Percentiles rank a stretch among this genome's conserved stretches.
Evolutionary conservation across 345 rosid genomes (phyloP).

Genomic region (Odontarrhena argentea): DNA sequence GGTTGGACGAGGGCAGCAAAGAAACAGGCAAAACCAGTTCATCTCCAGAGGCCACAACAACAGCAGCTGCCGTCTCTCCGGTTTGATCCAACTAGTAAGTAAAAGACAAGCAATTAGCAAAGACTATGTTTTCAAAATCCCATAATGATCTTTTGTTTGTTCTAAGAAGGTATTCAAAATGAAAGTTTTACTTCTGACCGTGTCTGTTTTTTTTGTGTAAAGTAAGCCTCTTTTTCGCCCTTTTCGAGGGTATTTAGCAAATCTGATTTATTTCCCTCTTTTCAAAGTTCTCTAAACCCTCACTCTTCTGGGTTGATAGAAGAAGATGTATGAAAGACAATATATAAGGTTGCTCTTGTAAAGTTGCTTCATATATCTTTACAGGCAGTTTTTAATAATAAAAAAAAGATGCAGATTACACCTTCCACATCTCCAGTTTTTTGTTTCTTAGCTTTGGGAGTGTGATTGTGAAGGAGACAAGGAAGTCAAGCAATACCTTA

Average conservation of each 20-base stretch:
- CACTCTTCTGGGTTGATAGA: slow-evolving; percentile 38
- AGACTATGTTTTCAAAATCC: slow-evolving; percentile 30
- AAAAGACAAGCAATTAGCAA: slow-evolving; percentile 38
- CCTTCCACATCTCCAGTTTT: slow-evolving; percentile 3
- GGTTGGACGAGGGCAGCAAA: slow-evolving; percentile 64
- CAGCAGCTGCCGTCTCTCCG: slow-evolving; percentile 46
- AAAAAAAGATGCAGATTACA: slow-evolving; percentile 30
- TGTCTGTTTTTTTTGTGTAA: slow-evolving; percentile 51
- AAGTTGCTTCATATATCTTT: slow-evolving; percentile 48
- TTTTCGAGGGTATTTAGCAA: slow-evolving; percentile 33
- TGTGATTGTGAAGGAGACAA: slow-evolving; percentile 28
- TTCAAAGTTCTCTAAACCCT: slow-evolving; percentile 33
- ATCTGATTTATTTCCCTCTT: slow-evolving; percentile 42
- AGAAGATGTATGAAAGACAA: slow-evolving; percentile 39
- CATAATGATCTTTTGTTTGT: slow-evolving; percentile 45
- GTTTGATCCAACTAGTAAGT: slow-evolving; percentile 53
- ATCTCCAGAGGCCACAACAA: slow-evolving; percentile 47
- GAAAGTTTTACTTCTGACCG: slow-evolving; percentile 40
- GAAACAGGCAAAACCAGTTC: slow-evolving; percentile 48
- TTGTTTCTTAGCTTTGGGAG: background rate
- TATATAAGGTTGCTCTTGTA: slow-evolving; percentile 51
- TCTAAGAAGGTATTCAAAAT: slow-evolving; percentile 43
- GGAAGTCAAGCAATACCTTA: slow-evolving; percentile 26
- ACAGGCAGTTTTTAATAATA: slow-evolving; percentile 41
- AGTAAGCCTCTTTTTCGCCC: slow-evolving; percentile 45